Conservation (phyloP, 2,329 filamentous ascomycete species). For the Neofusicoccum umdonicola region DNA sequence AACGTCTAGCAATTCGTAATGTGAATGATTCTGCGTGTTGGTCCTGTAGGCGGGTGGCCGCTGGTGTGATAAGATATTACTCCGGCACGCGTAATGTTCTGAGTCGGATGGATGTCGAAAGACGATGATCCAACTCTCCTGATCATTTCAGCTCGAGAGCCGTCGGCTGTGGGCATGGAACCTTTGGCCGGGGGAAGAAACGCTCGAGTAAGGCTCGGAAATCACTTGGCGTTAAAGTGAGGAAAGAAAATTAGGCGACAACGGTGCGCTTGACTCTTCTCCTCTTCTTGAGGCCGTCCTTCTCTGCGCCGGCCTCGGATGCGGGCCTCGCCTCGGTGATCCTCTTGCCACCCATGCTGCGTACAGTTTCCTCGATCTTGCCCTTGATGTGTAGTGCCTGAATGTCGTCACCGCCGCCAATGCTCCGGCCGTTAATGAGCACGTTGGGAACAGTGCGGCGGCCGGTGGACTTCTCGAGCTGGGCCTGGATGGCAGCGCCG, state of each 20-base stretch:
- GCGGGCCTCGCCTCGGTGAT: conserved; percentile 38
- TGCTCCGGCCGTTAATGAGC: conserved; percentile 80
- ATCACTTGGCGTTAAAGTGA: neutral
- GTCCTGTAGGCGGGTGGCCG: neutral
- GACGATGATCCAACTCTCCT: neutral
- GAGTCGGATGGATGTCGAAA: neutral
- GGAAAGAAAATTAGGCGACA: neutral
- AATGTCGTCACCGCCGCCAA: conserved; percentile 88
- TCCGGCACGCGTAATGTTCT: neutral
- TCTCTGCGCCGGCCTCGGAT: conserved; percentile 1
- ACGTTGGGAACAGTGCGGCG: conserved; percentile 89
- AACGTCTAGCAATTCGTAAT: neutral
- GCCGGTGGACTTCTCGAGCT: conserved; percentile 70
- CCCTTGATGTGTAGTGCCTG: conserved; percentile 62
- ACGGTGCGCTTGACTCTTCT: conserved; percentile 3
- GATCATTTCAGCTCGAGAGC: neutral
- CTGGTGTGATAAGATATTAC: neutral
- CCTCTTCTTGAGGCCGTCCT: neutral
- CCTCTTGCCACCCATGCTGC: conserved; percentile 69
- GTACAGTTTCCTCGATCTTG: conserved; percentile 68
- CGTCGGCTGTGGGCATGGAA: neutral
- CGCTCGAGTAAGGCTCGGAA: neutral
- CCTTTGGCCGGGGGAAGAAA: neutral
- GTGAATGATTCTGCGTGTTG: neutral
- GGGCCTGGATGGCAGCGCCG: conserved; percentile 69